These are phyloP conservation scores for Primulina eburnea DNA, from an alignment of 257 asterid species.

Conservation along the genomic window DNA sequence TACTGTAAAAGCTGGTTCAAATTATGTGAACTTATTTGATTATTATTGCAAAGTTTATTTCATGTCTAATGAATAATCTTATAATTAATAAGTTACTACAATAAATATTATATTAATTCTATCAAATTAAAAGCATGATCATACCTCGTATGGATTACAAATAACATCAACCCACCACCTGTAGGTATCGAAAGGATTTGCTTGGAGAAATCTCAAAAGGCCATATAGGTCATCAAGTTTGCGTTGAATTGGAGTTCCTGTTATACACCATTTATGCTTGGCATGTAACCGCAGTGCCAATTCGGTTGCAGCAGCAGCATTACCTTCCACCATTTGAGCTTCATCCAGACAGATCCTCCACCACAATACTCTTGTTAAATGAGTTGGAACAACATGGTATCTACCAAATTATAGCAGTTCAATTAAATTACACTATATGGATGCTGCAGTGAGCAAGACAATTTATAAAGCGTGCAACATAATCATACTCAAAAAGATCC, in stretches of 20 bases:
- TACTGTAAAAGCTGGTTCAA: too few relatives aligned
- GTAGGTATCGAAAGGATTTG: slow-evolving; percentile 75
- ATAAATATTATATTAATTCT: too few relatives aligned
- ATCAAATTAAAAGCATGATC: neutral
- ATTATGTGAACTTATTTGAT: too few relatives aligned
- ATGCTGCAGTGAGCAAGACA: slow-evolving; percentile 21
- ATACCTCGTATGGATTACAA: slow-evolving; percentile 87
- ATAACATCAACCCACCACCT: slow-evolving; percentile 96
- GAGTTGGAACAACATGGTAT: slow-evolving; percentile 91
- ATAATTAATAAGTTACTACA: too few relatives aligned
- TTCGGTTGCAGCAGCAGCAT: slow-evolving; percentile 89
- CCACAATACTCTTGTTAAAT: slow-evolving; percentile 87
- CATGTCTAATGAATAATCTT: too few relatives aligned
- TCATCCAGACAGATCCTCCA: slow-evolving; percentile 99
- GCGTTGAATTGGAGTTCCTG: slow-evolving; percentile 96
- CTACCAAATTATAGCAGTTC: slow-evolving; percentile 41
- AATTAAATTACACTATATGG: neutral
- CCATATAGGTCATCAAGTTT: slow-evolving; percentile 92
- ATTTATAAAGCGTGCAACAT: neutral
- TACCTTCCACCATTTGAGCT: slow-evolving; percentile 99
- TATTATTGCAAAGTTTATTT: too few relatives aligned
- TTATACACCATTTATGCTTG: slow-evolving; percentile 92
- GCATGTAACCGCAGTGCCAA: slow-evolving; percentile 88
- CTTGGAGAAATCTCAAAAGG: slow-evolving; percentile 77
- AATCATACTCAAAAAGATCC: neutral